Percentiles rank a stretch among this genome's conserved stretches.
Conservation (phyloP, 1,284 basidiomycete species). For the Thelephora terrestris region DNA sequence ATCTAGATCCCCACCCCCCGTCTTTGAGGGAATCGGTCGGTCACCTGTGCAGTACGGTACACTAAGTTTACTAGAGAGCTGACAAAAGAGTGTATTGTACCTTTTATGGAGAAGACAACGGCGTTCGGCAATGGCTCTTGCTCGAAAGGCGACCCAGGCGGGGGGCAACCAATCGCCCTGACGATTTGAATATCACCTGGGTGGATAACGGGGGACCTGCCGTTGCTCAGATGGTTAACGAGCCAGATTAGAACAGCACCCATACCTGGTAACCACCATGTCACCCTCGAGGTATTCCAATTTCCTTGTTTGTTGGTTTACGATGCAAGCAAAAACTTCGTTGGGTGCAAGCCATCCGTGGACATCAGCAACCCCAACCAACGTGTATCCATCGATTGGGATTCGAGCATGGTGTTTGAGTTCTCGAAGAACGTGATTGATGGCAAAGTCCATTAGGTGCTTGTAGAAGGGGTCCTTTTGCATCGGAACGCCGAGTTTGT, state of each 20-base stretch:
- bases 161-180: constrained; percentile 48
- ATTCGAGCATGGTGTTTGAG: constrained; percentile 62
- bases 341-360: constrained; percentile 38
- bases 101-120: constrained; percentile 47
- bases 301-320: constrained; percentile 24
- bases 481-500: constrained; percentile 25
- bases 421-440: constrained; percentile 53
- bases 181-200: constrained; percentile 60
- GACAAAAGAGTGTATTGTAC: constrained; percentile 18
- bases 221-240: not conserved
- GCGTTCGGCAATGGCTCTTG: constrained; percentile 43
- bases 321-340: constrained; percentile 51
- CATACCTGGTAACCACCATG: constrained; percentile 36
- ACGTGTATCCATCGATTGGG: constrained; percentile 51
- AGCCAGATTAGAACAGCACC: not conserved
- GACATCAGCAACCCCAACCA: constrained; percentile 61
- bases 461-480: constrained; percentile 37
- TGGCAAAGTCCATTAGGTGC: constrained; percentile 39
- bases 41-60: constrained; percentile 27
- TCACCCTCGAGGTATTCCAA: constrained; percentile 43
- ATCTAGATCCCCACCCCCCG: constrained; percentile 60
- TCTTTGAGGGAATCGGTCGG: constrained; percentile 47
- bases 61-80: not conserved
- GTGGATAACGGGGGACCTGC: constrained; percentile 51
- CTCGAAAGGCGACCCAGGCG: constrained; percentile 38